These are phyloP conservation scores for Talaromyces stipitatus DNA, from an alignment of 495 filamentous ascomycete genomes.

Conservation along the genomic window DNA sequence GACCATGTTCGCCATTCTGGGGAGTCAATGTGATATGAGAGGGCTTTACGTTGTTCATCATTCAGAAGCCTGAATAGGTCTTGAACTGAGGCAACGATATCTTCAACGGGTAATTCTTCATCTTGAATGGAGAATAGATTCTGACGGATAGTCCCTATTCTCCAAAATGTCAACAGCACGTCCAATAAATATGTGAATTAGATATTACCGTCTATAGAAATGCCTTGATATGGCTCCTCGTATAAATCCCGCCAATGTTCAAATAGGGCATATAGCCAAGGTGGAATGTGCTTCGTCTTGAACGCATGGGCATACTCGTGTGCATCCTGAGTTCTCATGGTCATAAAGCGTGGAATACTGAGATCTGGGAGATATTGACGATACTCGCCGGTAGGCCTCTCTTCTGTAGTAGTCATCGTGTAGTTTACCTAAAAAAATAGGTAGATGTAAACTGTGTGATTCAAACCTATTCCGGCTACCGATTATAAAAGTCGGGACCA, in stretches of 20 bases:
- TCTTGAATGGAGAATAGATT: constrained; percentile 53
- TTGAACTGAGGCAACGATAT: constrained; percentile 44
- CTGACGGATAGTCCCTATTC: constrained; percentile 42
- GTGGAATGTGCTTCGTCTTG: constrained; percentile 49
- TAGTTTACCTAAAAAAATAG: background rate
- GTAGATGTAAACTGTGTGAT: background rate
- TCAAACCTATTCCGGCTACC: background rate
- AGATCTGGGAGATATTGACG: constrained; percentile 57
- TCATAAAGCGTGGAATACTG: constrained; percentile 50
- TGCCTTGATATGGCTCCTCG: constrained; percentile 62
- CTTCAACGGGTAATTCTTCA: constrained; percentile 49
- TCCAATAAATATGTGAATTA: background rate
- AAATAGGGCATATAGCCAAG: constrained; percentile 61
- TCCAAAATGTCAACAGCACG: constrained; percentile 6
- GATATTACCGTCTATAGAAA: constrained; percentile 55
- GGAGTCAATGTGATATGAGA: constrained; percentile 57
- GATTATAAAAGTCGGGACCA: background rate
- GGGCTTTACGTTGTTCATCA: constrained; percentile 35
- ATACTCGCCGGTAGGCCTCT: constrained; percentile 38
- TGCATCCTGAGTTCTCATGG: constrained; percentile 54
- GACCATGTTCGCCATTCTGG: constrained; percentile 69
- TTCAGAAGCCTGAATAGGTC: constrained; percentile 34
- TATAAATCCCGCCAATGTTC: constrained; percentile 58
- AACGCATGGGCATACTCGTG: constrained; percentile 57
- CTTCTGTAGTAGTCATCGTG: background rate